Base-by-base conservation (phyloP, 371 early-diverging fungal genomes). In the Saksenaea oblongispora region DNA sequence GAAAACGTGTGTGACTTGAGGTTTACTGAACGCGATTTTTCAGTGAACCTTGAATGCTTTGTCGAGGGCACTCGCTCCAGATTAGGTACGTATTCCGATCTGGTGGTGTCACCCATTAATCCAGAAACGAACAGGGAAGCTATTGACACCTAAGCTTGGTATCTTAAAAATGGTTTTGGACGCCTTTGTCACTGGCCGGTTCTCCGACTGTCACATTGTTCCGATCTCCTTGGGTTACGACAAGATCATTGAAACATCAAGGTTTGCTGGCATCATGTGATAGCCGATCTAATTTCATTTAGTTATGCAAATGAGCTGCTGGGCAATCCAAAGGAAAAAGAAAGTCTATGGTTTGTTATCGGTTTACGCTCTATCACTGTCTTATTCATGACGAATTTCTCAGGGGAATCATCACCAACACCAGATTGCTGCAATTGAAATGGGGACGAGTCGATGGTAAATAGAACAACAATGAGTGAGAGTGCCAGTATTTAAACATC, bases 181-280 rank as follows among this genome's bases (percentile, higher is more conserved):
- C 41, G 87, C 90, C 2, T 74, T 93, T 34, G 66, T 90, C 13
- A 71, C 77, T 9, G 82, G 86, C 15, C 77, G 85, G 1, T 84
- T 88, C 22, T 71, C 80, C 17, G 94, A 95, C 63, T 86, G 84
- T 59, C 79, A 89, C 51, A 79, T 95, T 58, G 93, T 94, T 0
- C 95, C 95, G 7, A 90, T 95, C 65, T 87, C 88, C 10, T 86
- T 95, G 58, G 93, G 92, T 24, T 95, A 95, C 71, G 95, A 95
- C 69, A 91, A 92, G 63, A 88, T 93, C 11, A 92, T 95, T 60
- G 95, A 95, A 64, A 93, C 94, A 0, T 88, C 85, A 59, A 86
- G 87, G 34, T 93, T 47, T 26, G 51, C 22, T 47, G 1, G 22
- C n/a, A 18, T 14, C 9, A 10, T 24, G 24, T 5, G 10, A 5